Evolutionary conservation across 1,139 yeast species (phyloP).

Genomic region (Candida tetrigidarum): DNA sequence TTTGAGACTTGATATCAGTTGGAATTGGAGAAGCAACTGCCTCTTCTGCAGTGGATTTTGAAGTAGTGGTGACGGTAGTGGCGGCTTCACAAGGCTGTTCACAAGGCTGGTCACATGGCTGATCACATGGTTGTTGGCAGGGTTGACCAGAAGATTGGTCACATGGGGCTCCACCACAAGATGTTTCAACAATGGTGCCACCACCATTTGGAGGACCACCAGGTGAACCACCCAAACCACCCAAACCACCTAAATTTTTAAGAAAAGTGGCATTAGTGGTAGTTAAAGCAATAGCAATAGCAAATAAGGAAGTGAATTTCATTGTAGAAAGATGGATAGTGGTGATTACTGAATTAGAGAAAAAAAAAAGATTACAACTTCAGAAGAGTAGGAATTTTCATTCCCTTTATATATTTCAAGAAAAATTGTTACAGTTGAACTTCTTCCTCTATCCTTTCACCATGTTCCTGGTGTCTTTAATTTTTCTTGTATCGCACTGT

Average conservation of each 20-base stretch:
- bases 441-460: neutral
- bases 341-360: neutral
- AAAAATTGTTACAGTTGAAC: neutral
- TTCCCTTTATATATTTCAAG: neutral
- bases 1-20: neutral
- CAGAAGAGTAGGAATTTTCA: neutral
- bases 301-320: slow-evolving; percentile 2
- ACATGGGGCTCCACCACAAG: neutral
- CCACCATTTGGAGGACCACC: neutral
- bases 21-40: neutral
- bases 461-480: no score
- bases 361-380: neutral
- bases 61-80: neutral
- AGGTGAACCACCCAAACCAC: neutral
- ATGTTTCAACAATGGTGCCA: neutral
- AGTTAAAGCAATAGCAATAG: neutral
- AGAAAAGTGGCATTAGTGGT: neutral
- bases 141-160: no score
- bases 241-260: neutral
- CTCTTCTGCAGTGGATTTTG: neutral
- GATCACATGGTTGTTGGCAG: neutral
- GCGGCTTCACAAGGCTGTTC: neutral
- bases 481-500: neutral
- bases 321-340: neutral
- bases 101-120: neutral